A percentile compares a stretch with the other conserved stretches of the same genome.
phyloP scores from a whole-genome alignment of 2,329 filamentous ascomycete species.

The Blumeriella jaapii region DNA sequence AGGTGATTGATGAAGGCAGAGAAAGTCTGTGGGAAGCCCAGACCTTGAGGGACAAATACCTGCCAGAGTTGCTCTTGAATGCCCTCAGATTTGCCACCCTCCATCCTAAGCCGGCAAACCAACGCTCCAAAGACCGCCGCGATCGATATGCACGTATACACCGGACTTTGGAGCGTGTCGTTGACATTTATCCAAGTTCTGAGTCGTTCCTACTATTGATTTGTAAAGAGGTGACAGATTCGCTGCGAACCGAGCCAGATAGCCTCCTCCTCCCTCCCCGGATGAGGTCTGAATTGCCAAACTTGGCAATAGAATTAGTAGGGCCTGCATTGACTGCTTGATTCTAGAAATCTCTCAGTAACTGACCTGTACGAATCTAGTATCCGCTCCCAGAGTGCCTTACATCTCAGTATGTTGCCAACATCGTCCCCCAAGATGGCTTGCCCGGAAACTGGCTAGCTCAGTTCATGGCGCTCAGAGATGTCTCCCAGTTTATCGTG shows the following conservation, averaged over 20 bases:
- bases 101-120: conserved; percentile 29
- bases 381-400: conserved; percentile 31
- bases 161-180: conserved; percentile 29
- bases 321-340: conserved; percentile 1
- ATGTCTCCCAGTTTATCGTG: conserved; percentile 30
- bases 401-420: conserved; percentile 27
- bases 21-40: conserved; percentile 24
- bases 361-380: too few relatives aligned
- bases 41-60: conserved; percentile 28
- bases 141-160: conserved; percentile 31
- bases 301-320: conserved; percentile 30
- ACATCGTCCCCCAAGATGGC: conserved; percentile 26
- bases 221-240: conserved; percentile 29
- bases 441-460: conserved; percentile 29
- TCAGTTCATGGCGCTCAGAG: conserved; percentile 30
- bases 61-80: conserved; percentile 30
- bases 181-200: conserved; percentile 30
- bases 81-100: conserved; percentile 30
- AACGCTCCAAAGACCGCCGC: conserved; percentile 28
- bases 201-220: conserved; percentile 31
- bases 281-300: conserved; percentile 29
- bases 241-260: conserved; percentile 28
- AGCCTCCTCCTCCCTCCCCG: conserved; percentile 26
- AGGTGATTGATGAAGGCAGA: conserved; percentile 29
- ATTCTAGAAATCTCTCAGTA: background rate